phyloP scores from a whole-genome alignment of 176 grass and related monocot species.

The Chloris gayana region DNA sequence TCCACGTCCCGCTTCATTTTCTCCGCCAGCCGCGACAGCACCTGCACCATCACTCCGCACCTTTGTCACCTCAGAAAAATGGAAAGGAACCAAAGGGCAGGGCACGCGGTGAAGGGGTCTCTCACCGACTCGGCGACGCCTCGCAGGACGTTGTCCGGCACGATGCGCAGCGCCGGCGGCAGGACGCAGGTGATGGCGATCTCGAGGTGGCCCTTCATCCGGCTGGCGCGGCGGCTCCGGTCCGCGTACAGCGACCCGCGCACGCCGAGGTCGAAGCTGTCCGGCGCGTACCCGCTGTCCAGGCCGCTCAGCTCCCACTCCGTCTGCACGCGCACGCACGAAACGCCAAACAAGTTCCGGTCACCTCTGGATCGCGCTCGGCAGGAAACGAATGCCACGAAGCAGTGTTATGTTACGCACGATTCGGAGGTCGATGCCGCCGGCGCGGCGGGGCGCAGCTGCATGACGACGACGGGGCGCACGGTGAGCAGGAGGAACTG shows the following conservation, averaged over 20 bases:
- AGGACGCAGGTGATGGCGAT: conserved; percentile 62
- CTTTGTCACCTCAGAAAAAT: neutral
- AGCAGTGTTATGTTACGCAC: conserved; percentile 31
- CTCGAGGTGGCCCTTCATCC: conserved; percentile 61
- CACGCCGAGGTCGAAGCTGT: conserved; percentile 61
- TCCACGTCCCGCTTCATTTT: conserved; percentile 79
- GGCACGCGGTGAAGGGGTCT: neutral
- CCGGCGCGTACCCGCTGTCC: conserved; percentile 45
- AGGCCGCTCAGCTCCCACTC: conserved; percentile 77
- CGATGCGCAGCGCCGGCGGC: conserved; percentile 52
- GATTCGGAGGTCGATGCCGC: conserved; percentile 57
- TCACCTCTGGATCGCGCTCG: neutral
- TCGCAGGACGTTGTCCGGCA: conserved; percentile 53
- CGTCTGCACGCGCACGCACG: conserved; percentile 41
- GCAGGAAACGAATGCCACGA: neutral
- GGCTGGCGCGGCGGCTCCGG: conserved; percentile 30
- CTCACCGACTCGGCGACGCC: conserved; percentile 61
- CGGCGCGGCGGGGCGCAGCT: conserved; percentile 50
- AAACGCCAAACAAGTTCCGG: neutral
- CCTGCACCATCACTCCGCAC: conserved; percentile 38
- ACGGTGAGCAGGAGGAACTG: conserved; percentile 81
- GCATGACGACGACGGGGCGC: conserved; percentile 76
- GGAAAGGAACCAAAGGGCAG: neutral
- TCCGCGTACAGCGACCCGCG: conserved; percentile 63
- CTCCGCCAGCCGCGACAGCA: conserved; percentile 57